Base-by-base conservation (phyloP, 805 yeast genomes). In the Cephaloascus fragrans region DNA sequence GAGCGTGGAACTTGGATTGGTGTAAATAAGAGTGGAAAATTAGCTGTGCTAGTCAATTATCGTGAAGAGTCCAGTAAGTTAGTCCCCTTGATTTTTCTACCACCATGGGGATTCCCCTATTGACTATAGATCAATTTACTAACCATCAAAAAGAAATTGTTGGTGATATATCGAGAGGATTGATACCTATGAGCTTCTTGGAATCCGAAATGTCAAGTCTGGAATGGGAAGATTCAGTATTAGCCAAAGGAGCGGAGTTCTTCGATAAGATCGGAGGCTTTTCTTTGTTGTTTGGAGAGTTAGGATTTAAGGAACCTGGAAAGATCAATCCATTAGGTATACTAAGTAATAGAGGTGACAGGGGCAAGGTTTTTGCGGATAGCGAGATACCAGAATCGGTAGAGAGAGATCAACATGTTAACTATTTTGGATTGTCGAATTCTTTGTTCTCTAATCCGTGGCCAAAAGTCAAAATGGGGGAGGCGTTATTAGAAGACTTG, bases 1-100 rank as follows among this genome's bases (percentile, higher is more conserved):
- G 88, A 78, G 40, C 85, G 76, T 45, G 97, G 98, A 1, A 85
- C 97, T 0, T 93, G 98, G 98, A 75, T 86, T 1, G 97, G 95
- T 0, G 70, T 83, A 2, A 69, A 76, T 32, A 62, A 63, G 23
- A 53, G 48, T 2, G 86, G 86, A 0, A 67, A 70, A 42, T 41
- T 89, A 2, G 83, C 94, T 0, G 83, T 83, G 2, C 67, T 90
- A 19, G 79, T 93, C 15, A 90, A 90, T 53, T 78, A 75, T 53
- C 61, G 84, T 36, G 93, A 83, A 47, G 56, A 59, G 12, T 23
- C 12, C 10, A 23, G 28, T 23, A 23, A 23, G 28, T 23, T 8
- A n/a, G n/a, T n/a, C n/a, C n/a, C n/a, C n/a, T n/a, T n/a, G n/a
- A n/a, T n/a, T n/a, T n/a, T n/a, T n/a, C n/a, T n/a, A n/a, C n/a